These are phyloP conservation scores for Candida sp. DNA, from an alignment of 1,139 yeast genomes.

Conservation along the genomic window DNA sequence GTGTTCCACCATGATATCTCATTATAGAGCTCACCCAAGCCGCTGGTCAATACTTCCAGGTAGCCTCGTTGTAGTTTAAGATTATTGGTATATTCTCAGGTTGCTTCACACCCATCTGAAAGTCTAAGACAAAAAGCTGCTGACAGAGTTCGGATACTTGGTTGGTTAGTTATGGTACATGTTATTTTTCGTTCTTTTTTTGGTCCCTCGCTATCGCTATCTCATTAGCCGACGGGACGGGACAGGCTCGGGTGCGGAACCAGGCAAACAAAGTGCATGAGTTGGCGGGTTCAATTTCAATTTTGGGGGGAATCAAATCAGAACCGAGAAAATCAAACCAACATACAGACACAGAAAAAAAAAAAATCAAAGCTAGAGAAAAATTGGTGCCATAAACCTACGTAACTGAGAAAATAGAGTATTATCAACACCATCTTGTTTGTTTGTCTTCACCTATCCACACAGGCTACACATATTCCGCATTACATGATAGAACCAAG, in stretches of 20 bases:
- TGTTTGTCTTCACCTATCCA: neutral
- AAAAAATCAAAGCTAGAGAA: neutral
- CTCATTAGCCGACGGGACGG: neutral
- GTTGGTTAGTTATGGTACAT: neutral
- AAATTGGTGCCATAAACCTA: neutral
- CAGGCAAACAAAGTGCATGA: neutral
- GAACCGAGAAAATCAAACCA: neutral
- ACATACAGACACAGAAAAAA: neutral
- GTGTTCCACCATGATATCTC: too few relatives aligned
- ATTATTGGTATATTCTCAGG: too few relatives aligned
- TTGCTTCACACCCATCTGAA: too few relatives aligned
- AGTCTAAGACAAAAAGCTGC: too few relatives aligned
- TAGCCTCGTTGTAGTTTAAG: too few relatives aligned
- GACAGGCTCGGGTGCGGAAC: too few relatives aligned
- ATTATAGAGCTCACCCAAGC: too few relatives aligned
- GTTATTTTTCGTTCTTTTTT: neutral
- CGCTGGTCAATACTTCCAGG: too few relatives aligned
- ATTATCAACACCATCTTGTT: neutral
- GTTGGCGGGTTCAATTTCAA: neutral
- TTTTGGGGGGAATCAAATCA: neutral
- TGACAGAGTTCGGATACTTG: too few relatives aligned
- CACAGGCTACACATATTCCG: neutral
- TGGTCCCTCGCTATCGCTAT: neutral
- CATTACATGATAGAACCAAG: neutral
- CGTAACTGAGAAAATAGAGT: neutral